Percentiles rank a stretch among this genome's conserved stretches.
Conservation (phyloP, 495 filamentous ascomycete genomes). For the Patellaria atrata region DNA sequence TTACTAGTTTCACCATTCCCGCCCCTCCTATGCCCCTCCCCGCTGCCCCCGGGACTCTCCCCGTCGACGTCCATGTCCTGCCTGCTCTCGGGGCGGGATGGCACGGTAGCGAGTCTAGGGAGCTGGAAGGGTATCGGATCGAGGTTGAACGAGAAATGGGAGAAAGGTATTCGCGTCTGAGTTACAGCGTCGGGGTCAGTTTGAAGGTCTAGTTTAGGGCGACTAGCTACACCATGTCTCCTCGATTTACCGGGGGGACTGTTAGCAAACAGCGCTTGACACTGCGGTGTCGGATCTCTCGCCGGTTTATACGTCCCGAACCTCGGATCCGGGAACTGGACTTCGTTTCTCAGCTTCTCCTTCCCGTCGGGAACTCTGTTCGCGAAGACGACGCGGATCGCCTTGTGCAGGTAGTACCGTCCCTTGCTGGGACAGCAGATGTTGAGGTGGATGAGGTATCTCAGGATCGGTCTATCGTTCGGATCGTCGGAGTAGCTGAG, state of each 20-base stretch:
- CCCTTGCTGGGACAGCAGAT: conserved; percentile 79
- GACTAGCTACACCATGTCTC: too few relatives aligned
- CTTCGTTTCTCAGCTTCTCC: conserved; percentile 82
- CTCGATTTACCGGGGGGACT: too few relatives aligned
- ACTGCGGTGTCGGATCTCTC: conserved; percentile 26
- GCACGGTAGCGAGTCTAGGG: conserved; percentile 5
- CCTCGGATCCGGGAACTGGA: conserved; percentile 73
- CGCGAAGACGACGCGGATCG: conserved; percentile 88
- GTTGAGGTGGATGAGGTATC: conserved; percentile 88
- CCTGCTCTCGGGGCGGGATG: conserved; percentile 18
- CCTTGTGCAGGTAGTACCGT: conserved; percentile 82
- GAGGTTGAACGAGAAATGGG: conserved; percentile 5
- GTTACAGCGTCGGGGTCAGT: too few relatives aligned
- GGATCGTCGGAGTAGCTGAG: conserved; percentile 32
- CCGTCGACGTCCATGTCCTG: conserved; percentile 21
- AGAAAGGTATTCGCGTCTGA: too few relatives aligned
- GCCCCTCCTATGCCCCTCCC: not conserved
- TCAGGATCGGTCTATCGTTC: conserved; percentile 61
- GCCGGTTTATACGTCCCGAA: conserved; percentile 73
- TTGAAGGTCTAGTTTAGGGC: too few relatives aligned
- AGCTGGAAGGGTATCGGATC: conserved; percentile 12
- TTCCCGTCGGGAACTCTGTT: conserved; percentile 96
- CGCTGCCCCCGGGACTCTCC: conserved; percentile 6
- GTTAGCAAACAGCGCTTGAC: conserved; percentile 9
- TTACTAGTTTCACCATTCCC: not conserved